A percentile compares a stretch with the other conserved stretches of the same genome.
Conservation (phyloP, 352 stramenopile genomes). For the Phytophthora europaea region DNA sequence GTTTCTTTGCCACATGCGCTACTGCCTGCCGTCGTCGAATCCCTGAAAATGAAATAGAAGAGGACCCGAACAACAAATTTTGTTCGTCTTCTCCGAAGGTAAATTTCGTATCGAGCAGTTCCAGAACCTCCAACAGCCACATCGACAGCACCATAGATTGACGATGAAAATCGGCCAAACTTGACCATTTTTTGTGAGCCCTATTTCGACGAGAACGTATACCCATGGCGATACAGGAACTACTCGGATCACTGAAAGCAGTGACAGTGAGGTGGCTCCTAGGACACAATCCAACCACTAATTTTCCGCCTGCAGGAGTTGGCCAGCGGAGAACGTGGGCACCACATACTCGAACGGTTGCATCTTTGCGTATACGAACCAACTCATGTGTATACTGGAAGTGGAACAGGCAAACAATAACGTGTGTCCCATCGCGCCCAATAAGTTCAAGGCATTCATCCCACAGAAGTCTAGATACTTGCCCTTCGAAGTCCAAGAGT, state of each 20-base stretch:
- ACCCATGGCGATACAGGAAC: constrained; percentile 22
- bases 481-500: constrained; percentile 45
- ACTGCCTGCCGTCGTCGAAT: constrained; percentile 41
- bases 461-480: constrained; percentile 44
- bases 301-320: constrained; percentile 33
- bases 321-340: constrained; percentile 49
- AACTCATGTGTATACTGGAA: constrained; percentile 46
- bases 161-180: constrained; percentile 38
- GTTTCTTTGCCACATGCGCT: constrained; percentile 31
- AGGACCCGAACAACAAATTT: neutral
- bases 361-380: constrained; percentile 39
- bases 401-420: constrained; percentile 53
- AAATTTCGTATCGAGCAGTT: constrained; percentile 54
- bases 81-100: constrained; percentile 35
- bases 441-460: constrained; percentile 57
- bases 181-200: constrained; percentile 37
- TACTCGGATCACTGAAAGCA: constrained; percentile 14
- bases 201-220: constrained; percentile 21
- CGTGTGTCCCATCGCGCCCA: constrained; percentile 17
- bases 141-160: constrained; percentile 44
- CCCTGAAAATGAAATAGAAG: constrained; percentile 32
- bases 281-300: constrained; percentile 52
- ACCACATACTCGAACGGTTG: constrained; percentile 27
- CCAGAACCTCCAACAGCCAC: constrained; percentile 49
- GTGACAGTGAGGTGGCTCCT: constrained; percentile 45